Conservation (phyloP, 768 basidiomycete genomes). For the Glaciozyma antarctica region DNA sequence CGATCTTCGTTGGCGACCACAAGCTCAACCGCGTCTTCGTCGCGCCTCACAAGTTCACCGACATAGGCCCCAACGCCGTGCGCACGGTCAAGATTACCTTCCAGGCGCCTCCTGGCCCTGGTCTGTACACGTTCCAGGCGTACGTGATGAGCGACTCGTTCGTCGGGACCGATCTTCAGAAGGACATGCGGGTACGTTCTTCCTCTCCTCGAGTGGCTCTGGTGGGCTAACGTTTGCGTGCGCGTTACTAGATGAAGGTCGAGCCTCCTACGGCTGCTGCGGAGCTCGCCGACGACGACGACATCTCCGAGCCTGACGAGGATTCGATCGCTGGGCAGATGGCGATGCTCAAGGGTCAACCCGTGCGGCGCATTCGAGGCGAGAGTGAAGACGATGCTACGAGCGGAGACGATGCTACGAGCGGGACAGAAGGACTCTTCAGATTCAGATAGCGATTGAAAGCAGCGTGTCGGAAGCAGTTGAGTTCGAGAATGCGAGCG, state of each 20-base stretch:
- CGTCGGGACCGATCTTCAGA: conserved; percentile 65
- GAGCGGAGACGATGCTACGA: conserved; percentile 44
- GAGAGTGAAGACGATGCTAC: conserved; percentile 49
- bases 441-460: conserved; percentile 6
- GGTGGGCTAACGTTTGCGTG: not conserved
- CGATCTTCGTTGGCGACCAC: conserved; percentile 48
- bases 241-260: conserved; percentile 62
- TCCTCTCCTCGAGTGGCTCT: not conserved
- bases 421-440: conserved; percentile 37
- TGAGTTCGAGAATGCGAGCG: no score
- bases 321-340: conserved; percentile 94
- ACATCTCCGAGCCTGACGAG: conserved; percentile 96
- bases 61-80: conserved; percentile 50
- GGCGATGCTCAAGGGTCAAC: conserved; percentile 62
- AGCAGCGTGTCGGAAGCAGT: not conserved
- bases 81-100: conserved; percentile 85
- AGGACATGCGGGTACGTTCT: conserved; percentile 59
- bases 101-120: conserved; percentile 78
- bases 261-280: conserved; percentile 61
- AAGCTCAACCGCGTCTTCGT: conserved; percentile 38
- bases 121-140: conserved; percentile 79
- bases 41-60: conserved; percentile 41
- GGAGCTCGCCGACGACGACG: conserved; percentile 57
- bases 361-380: conserved; percentile 32
- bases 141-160: conserved; percentile 80